Evolutionary conservation across 805 yeast genomes (phyloP).

Genomic region (Alloascoidea hylecoeti): DNA sequence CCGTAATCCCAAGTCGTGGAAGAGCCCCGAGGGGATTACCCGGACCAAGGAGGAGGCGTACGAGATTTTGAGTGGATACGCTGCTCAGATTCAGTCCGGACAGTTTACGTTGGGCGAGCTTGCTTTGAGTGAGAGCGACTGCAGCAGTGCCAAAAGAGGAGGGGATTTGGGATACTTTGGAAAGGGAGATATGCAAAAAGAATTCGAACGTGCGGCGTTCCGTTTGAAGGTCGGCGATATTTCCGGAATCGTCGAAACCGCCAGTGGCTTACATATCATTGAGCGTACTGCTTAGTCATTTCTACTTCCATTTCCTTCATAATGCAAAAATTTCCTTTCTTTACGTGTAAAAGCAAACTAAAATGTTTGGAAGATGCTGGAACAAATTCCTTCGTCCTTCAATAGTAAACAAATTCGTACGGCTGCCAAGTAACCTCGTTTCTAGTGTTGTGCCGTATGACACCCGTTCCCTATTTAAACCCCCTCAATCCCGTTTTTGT

Average conservation of each 20-base stretch:
- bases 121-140: conserved; percentile 78
- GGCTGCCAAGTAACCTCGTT: no score
- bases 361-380: no score
- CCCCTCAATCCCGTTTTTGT: not conserved
- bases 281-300: conserved; percentile 68
- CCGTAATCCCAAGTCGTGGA: conserved; percentile 90
- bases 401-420: no score
- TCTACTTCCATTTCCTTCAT: no score
- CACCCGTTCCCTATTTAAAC: no score
- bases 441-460: no score
- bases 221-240: conserved; percentile 70
- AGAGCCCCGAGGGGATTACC: conserved; percentile 60
- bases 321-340: no score
- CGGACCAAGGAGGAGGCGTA: conserved; percentile 72
- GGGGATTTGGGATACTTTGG: conserved; percentile 91
- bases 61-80: conserved; percentile 40
- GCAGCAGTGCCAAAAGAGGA: conserved; percentile 71
- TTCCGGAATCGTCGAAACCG: conserved; percentile 75
- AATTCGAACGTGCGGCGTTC: conserved; percentile 83
- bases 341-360: no score
- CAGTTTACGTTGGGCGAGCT: conserved; percentile 52
- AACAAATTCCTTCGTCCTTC: no score
- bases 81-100: conserved; percentile 47
- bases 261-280: conserved; percentile 82
- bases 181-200: conserved; percentile 89